Evolutionary conservation across 306 rosid genomes (phyloP).

Genomic region (Cicer bijugum): DNA sequence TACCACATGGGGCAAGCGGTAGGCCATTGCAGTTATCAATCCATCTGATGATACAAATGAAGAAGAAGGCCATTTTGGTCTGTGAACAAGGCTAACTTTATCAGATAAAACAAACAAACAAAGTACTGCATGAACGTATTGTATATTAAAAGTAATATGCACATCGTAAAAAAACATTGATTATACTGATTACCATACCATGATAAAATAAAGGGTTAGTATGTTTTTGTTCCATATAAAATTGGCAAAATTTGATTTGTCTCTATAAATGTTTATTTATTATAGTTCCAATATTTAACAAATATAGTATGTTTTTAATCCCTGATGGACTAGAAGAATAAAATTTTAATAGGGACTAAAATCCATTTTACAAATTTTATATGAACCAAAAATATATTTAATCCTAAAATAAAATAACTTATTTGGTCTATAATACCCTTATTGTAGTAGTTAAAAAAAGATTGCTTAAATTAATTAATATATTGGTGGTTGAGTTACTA

Average conservation of each 20-base stretch:
- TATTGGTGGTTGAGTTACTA: not conserved
- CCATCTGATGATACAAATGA: conserved; percentile 89
- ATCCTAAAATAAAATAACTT: conserved; percentile 5
- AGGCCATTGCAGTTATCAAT: conserved; percentile 95
- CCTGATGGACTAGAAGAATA: not conserved
- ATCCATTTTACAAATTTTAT: not conserved
- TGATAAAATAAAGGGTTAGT: not conserved
- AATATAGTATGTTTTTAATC: not conserved
- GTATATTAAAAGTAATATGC: conserved; percentile 8
- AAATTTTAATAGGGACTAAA: not conserved
- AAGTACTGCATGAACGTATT: conserved; percentile 21
- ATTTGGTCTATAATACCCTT: not conserved
- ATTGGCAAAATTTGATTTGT: not conserved
- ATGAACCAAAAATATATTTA: not conserved
- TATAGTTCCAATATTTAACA: not conserved
- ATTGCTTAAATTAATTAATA: not conserved
- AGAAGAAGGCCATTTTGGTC: conserved; percentile 99
- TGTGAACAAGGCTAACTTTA: conserved; percentile 49
- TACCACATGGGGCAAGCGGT: conserved; percentile 98
- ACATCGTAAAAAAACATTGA: not conserved
- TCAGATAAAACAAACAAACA: conserved; percentile 48
- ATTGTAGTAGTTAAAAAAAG: conserved; percentile 1
- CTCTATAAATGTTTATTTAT: not conserved
- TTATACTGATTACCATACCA: conserved; percentile 14
- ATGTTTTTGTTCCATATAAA: conserved; percentile 7